Conservation (phyloP, 2,329 filamentous ascomycete species). For the Penicillium sp. region DNA sequence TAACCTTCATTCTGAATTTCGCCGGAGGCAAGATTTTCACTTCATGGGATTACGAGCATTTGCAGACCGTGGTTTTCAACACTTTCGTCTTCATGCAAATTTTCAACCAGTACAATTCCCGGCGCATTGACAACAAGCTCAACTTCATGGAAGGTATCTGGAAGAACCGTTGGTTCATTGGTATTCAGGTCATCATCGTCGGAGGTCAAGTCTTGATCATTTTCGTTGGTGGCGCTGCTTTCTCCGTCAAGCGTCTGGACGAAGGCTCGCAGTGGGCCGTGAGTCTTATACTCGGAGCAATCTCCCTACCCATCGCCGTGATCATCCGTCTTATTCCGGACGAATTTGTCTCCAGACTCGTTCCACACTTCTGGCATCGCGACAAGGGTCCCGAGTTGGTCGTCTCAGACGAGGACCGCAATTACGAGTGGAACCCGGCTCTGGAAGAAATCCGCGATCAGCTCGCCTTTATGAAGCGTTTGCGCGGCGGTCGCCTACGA, state of each 20-base stretch:
- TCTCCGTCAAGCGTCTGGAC: slow-evolving; percentile 51
- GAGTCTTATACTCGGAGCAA: slow-evolving; percentile 57
- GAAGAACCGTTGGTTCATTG: slow-evolving; percentile 44
- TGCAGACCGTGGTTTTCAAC: slow-evolving; percentile 38
- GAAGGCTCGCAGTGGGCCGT: slow-evolving; percentile 61
- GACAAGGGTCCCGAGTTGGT: slow-evolving; percentile 37
- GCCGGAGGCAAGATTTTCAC: slow-evolving; percentile 31
- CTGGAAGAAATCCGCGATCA: slow-evolving; percentile 57
- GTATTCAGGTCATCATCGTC: slow-evolving; percentile 58
- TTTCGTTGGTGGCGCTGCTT: slow-evolving; percentile 60
- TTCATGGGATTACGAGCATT: slow-evolving; percentile 21
- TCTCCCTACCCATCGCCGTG: slow-evolving; percentile 59
- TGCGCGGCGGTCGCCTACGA: slow-evolving; percentile 55
- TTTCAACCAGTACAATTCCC: slow-evolving; percentile 45
- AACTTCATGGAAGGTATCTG: slow-evolving; percentile 40
- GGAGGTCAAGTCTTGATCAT: slow-evolving; percentile 64
- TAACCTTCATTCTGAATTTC: slow-evolving; percentile 42
- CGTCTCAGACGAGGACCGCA: slow-evolving; percentile 40
- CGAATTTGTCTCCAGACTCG: slow-evolving; percentile 41
- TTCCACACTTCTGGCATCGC: slow-evolving; percentile 34
- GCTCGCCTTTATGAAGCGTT: slow-evolving; percentile 54
- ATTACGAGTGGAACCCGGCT: slow-evolving; percentile 51
- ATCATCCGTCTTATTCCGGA: slow-evolving; percentile 55
- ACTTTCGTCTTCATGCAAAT: slow-evolving; percentile 43
- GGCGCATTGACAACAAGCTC: slow-evolving; percentile 38